Conservation (phyloP, 306 rosid genomes). For the Echinosophora koreensis region DNA sequence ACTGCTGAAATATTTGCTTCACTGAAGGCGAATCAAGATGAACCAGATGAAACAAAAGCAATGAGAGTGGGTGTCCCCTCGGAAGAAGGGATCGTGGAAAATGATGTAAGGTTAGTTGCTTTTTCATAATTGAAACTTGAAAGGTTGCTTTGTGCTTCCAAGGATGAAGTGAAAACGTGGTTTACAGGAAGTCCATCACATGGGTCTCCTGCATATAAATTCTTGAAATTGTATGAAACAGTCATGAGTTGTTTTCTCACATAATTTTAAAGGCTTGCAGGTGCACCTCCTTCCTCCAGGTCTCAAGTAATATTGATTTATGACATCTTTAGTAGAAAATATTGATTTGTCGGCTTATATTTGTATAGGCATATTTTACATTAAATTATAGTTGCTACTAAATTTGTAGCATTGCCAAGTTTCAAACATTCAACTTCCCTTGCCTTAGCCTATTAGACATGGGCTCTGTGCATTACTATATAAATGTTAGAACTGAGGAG, state of each 20-base stretch:
- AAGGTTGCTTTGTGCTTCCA: conserved; percentile 5
- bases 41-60: conserved; percentile 89
- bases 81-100: conserved; percentile 90
- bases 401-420: conserved; percentile 17
- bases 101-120: conserved; percentile 78
- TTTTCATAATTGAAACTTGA: conserved; percentile 29
- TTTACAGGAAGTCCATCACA: conserved; percentile 13
- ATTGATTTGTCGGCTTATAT: conserved; percentile 25
- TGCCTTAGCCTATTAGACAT: conserved; percentile 8
- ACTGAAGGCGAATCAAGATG: conserved; percentile 92
- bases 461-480: conserved; percentile 3
- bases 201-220: conserved; percentile 12
- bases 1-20: conserved; percentile 91
- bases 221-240: conserved; percentile 10
- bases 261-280: background rate
- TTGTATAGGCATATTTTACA: conserved; percentile 19
- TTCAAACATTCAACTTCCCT: conserved; percentile 20
- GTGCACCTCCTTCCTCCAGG: conserved; percentile 5
- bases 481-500: background rate
- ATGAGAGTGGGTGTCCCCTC: conserved; percentile 96
- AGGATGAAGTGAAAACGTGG: conserved; percentile 36
- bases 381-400: conserved; percentile 4
- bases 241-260: conserved; percentile 29
- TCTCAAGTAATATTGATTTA: conserved; percentile 17
- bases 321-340: conserved; percentile 3